Evolutionary conservation across 176 grass and related monocot genomes (phyloP).

Genomic region (Carex myosuroides): DNA sequence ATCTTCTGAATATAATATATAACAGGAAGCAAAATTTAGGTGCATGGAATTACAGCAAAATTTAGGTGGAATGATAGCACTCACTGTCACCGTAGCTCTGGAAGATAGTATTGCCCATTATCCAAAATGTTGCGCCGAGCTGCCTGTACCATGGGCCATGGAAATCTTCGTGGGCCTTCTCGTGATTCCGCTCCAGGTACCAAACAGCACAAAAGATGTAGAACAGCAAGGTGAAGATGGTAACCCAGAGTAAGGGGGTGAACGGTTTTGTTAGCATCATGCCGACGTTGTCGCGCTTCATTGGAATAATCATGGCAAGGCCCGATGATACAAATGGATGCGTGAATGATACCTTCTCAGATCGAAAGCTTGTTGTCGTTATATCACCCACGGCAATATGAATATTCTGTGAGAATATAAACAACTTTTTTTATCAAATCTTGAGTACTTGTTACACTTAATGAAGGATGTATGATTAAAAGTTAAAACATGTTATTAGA

Average conservation of each 20-base stretch:
- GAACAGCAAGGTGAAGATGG: constrained; percentile 13
- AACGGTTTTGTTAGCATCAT: constrained; percentile 25
- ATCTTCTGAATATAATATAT: not conserved
- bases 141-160: constrained; percentile 20
- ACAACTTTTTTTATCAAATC: not conserved
- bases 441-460: too few relatives aligned
- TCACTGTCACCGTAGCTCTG: not conserved
- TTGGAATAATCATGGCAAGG: constrained; percentile 23
- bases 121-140: constrained; percentile 30
- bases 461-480: too few relatives aligned
- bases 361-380: constrained; percentile 3
- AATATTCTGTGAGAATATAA: constrained; percentile 8
- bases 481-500: too few relatives aligned
- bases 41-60: not conserved
- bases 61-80: not conserved
- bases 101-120: constrained; percentile 27
- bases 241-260: constrained; percentile 18
- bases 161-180: constrained; percentile 4
- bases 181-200: constrained; percentile 18
- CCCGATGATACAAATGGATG: constrained; percentile 25
- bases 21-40: too few relatives aligned
- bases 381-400: constrained; percentile 33
- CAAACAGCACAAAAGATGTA: constrained; percentile 7
- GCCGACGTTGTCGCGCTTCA: not conserved
- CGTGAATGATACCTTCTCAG: constrained; percentile 12